phyloP scores from a whole-genome alignment of 108 stramenopile species.

The Nitzschia palea region DNA sequence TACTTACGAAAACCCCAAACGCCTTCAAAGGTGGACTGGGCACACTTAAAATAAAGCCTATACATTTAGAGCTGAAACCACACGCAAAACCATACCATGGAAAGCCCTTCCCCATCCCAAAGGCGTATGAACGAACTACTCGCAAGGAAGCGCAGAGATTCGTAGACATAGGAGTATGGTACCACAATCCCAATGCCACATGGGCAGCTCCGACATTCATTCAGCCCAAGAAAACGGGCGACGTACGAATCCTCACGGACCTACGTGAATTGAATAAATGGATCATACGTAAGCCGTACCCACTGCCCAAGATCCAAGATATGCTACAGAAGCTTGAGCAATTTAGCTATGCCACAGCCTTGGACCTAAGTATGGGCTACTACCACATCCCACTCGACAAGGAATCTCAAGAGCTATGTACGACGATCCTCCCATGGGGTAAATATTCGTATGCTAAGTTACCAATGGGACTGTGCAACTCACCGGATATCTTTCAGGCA shows the following conservation, averaged over 20 bases:
- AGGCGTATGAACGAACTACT: slow-evolving; percentile 18
- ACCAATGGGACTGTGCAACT: slow-evolving; percentile 21
- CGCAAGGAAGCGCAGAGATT: slow-evolving; percentile 26
- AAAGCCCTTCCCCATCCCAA: slow-evolving; percentile 39
- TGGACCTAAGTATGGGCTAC: slow-evolving; percentile 38
- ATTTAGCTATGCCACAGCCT: slow-evolving; percentile 24
- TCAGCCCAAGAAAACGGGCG: slow-evolving; percentile 32
- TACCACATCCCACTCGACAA: slow-evolving; percentile 35
- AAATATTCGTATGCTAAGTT: slow-evolving; percentile 20
- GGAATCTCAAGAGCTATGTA: slow-evolving; percentile 19
- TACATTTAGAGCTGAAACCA: slow-evolving; percentile 44
- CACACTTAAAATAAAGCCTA: too few species aligned
- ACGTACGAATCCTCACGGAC: slow-evolving; percentile 29
- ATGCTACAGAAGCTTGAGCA: slow-evolving; percentile 23
- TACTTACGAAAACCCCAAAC: too few species aligned
- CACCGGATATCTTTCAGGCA: slow-evolving; percentile 34
- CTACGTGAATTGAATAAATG: slow-evolving; percentile 40
- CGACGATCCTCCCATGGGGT: slow-evolving; percentile 30
- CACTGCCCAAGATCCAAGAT: slow-evolving; percentile 45
- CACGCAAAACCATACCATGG: slow-evolving; percentile 39
- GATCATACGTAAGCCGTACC: slow-evolving; percentile 40
- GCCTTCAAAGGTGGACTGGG: too few species aligned
- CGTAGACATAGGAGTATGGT: slow-evolving; percentile 16
- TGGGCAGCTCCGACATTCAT: slow-evolving; percentile 34
- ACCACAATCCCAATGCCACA: slow-evolving; percentile 4